Evolutionary conservation across 192 early-diverging fungal genomes (phyloP), one percentile per base, ranked within the genome.

Genomic region (Mortierella claussenii): DNA sequence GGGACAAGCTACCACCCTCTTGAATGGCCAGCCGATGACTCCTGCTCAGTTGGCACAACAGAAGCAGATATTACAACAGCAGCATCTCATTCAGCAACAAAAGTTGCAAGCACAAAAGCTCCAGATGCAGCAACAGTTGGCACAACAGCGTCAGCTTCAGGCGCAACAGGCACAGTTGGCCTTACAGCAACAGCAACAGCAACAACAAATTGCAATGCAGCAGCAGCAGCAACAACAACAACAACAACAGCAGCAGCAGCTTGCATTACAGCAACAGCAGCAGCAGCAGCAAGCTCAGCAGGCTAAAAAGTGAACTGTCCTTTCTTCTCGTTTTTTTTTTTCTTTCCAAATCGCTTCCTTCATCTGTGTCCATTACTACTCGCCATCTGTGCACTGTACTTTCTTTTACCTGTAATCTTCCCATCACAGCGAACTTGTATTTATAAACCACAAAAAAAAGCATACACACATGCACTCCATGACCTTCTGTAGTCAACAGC

Each of bases 141-240:
- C 33, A 21, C 70, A 75, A 24, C 57, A 61, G 43, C 62, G 45
- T 24, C 59, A 55, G 17, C 57, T 59, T 30, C 66, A 69, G 30
- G 33, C 32, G 49, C 66, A 60, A 28, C 69, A 74, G 32, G 34
- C n/a, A 18, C 69, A 69, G 31, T 28, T 62, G 20, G 60, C 36
- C 3, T 20, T 59, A 30, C 69, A 71, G 37, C 60, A 63, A 63
- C 69, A 71, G 44, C 78, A 79, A 23, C 55, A 60, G 18, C 79
- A 64, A 24, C 76, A 70, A 17, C 69, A 75, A 24, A 23, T 59
- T 18, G 51, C 55, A 3, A 44, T 71, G 12, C 81, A 80, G 44
- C 65, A 66, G 17, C 60, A 63, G 24, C 82, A 79, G 31, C 51
- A 51, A 3, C 80, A 74, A 12, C 56, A 47, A 7, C 69, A 66